phyloP scores from a whole-genome alignment of 495 filamentous ascomycete species.

The Hamigera avellanea region DNA sequence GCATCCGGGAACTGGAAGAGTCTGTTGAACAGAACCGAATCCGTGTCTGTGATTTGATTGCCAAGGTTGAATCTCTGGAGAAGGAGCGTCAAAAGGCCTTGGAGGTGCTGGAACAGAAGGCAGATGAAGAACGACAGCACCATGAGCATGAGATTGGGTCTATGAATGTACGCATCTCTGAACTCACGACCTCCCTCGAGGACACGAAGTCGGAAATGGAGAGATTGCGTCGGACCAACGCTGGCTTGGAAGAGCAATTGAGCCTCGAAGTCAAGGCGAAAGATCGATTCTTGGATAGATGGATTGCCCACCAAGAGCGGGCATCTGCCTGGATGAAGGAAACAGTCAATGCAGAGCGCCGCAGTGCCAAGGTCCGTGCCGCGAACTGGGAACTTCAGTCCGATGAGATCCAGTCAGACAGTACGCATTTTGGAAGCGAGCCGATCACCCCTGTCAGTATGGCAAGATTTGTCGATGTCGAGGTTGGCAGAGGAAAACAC shows the following conservation, averaged over 20 bases:
- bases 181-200: constrained; percentile 27
- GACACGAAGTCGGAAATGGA: constrained; percentile 18
- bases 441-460: constrained; percentile 37
- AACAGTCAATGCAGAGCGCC: constrained; percentile 21
- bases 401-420: constrained; percentile 41
- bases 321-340: constrained; percentile 31
- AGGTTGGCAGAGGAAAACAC: constrained; percentile 32
- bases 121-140: constrained; percentile 18
- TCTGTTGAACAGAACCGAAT: constrained; percentile 22
- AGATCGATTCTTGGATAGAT: constrained; percentile 25
- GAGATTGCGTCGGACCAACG: constrained; percentile 20
- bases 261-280: constrained; percentile 24
- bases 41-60: constrained; percentile 24
- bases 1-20: constrained; percentile 30
- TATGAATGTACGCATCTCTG: constrained; percentile 28
- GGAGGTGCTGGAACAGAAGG: constrained; percentile 16
- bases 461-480: constrained; percentile 34
- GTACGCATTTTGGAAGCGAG: constrained; percentile 27
- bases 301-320: constrained; percentile 25
- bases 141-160: constrained; percentile 31
- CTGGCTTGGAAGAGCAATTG: constrained; percentile 24
- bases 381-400: constrained; percentile 33
- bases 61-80: constrained; percentile 20
- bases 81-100: constrained; percentile 16
- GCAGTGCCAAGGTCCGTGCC: constrained; percentile 25